Evolutionary conservation across 495 filamentous ascomycete genomes (phyloP).

Genomic region (Lophiotrema nucula): DNA sequence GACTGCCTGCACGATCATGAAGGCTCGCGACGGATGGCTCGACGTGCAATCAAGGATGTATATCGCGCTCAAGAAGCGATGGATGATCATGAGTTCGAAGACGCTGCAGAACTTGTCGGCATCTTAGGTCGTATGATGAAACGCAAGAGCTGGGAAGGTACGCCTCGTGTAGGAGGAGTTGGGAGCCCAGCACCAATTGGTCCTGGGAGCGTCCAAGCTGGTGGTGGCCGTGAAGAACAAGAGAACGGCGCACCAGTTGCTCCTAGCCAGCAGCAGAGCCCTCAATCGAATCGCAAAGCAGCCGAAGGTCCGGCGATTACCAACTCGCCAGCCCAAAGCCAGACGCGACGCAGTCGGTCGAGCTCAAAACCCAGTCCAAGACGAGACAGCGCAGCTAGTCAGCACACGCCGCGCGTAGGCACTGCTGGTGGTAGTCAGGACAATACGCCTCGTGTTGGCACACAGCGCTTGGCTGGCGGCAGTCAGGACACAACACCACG

Average conservation of each 20-base stretch:
- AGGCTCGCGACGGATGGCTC: slow-evolving; percentile 70
- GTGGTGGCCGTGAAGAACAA: neutral
- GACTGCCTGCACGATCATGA: slow-evolving; percentile 85
- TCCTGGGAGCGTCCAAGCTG: slow-evolving; percentile 12
- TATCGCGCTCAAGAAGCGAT: slow-evolving; percentile 88
- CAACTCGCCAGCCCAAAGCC: slow-evolving; percentile 7
- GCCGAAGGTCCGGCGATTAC: slow-evolving; percentile 23
- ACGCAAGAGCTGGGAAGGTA: slow-evolving; percentile 38
- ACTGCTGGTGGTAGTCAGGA: slow-evolving; percentile 8
- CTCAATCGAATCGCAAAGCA: slow-evolving; percentile 7
- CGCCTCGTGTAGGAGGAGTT: slow-evolving; percentile 25
- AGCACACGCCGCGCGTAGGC: neutral
- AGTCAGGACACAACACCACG: slow-evolving; percentile 35
- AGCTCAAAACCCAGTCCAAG: slow-evolving; percentile 4
- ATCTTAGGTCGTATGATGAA: slow-evolving; percentile 48
- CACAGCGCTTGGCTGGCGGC: slow-evolving; percentile 24
- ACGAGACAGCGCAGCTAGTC: neutral
- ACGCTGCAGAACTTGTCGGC: slow-evolving; percentile 50
- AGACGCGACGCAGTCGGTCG: slow-evolving; percentile 18
- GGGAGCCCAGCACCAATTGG: slow-evolving; percentile 17
- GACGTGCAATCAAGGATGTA: slow-evolving; percentile 81
- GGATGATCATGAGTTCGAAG: slow-evolving; percentile 71
- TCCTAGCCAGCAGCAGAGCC: neutral
- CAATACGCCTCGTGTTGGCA: slow-evolving; percentile 15
- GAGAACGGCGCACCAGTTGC: slow-evolving; percentile 1